A percentile compares a stretch with the other conserved stretches of the same genome.
These are phyloP conservation scores for Yarrowia osloensis DNA, from an alignment of 805 yeast genomes.

Conservation along the genomic window DNA sequence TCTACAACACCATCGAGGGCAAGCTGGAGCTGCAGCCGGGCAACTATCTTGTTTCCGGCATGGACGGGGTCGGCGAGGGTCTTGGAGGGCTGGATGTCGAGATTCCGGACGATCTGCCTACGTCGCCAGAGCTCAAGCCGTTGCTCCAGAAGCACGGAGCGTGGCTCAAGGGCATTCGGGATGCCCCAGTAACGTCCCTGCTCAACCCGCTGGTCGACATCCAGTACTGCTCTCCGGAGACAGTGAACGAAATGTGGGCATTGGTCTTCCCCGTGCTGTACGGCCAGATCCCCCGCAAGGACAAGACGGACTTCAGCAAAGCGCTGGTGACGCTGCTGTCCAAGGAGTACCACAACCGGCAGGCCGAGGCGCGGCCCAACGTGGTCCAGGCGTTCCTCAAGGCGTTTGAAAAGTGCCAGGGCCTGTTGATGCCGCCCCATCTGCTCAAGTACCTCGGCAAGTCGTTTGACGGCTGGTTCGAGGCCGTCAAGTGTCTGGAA, in stretches of 20 bases:
- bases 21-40: slow-evolving; percentile 49
- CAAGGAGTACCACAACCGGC: slow-evolving; percentile 91
- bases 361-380: slow-evolving; percentile 81
- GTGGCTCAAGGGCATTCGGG: slow-evolving; percentile 47
- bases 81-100: slow-evolving; percentile 37
- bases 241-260: slow-evolving; percentile 83
- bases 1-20: slow-evolving; percentile 73
- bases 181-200: slow-evolving; percentile 40
- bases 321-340: slow-evolving; percentile 76
- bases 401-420: slow-evolving; percentile 71
- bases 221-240: slow-evolving; percentile 76
- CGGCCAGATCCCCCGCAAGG: slow-evolving; percentile 71
- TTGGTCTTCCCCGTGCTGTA: slow-evolving; percentile 80
- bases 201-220: slow-evolving; percentile 74
- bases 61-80: slow-evolving; percentile 37
- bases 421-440: slow-evolving; percentile 78
- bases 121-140: slow-evolving; percentile 40
- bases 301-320: slow-evolving; percentile 80
- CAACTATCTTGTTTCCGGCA: slow-evolving; percentile 46
- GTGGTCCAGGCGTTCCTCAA: slow-evolving; percentile 81
- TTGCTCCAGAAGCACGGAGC: slow-evolving; percentile 39
- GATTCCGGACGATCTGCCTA: slow-evolving; percentile 24
- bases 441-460: slow-evolving; percentile 83
- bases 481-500: slow-evolving; percentile 82
- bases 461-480: slow-evolving; percentile 89